Evolutionary conservation across 805 yeast species (phyloP).

Genomic region (Ogataea minuta): DNA sequence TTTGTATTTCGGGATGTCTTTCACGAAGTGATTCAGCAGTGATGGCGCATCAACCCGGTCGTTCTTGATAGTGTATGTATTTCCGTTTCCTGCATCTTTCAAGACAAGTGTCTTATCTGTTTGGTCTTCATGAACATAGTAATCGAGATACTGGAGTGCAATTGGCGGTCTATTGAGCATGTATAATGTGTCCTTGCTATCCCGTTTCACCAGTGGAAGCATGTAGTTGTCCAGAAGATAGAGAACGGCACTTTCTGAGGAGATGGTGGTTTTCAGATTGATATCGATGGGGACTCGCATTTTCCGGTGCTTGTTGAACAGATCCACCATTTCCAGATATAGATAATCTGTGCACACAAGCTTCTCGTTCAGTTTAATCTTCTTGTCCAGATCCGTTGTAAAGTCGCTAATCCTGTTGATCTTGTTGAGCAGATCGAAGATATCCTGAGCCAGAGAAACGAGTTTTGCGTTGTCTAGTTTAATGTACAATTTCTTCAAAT

Average conservation of each 20-base stretch:
- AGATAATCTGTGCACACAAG: constrained; percentile 31
- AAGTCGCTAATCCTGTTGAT: constrained; percentile 31
- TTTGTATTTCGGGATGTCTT: constrained; percentile 21
- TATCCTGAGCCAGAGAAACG: constrained; percentile 17
- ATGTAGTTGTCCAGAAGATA: constrained; percentile 39
- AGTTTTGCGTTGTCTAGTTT: constrained; percentile 17
- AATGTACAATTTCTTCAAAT: constrained; percentile 25
- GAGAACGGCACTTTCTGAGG: constrained; percentile 43
- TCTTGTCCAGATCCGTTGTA: constrained; percentile 32
- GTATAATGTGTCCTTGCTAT: constrained; percentile 20
- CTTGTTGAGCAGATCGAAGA: constrained; percentile 18
- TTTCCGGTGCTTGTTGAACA: constrained; percentile 28
- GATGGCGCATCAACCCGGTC: constrained; percentile 24
- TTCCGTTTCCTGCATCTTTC: constrained; percentile 26
- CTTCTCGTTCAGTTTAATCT: constrained; percentile 31
- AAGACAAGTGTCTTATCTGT: constrained; percentile 21
- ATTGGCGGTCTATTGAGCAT: constrained; percentile 27
- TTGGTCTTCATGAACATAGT: constrained; percentile 18
- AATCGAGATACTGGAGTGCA: constrained; percentile 28
- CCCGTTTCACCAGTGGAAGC: constrained; percentile 24
- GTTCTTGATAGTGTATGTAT: constrained; percentile 18
- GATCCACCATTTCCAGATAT: constrained; percentile 32
- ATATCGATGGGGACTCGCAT: constrained; percentile 27
- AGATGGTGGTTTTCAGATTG: constrained; percentile 26
- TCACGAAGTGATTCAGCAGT: constrained; percentile 25